These are phyloP conservation scores for Fusarium cicatricum DNA, from an alignment of 2,329 filamentous ascomycete genomes.

Conservation along the genomic window DNA sequence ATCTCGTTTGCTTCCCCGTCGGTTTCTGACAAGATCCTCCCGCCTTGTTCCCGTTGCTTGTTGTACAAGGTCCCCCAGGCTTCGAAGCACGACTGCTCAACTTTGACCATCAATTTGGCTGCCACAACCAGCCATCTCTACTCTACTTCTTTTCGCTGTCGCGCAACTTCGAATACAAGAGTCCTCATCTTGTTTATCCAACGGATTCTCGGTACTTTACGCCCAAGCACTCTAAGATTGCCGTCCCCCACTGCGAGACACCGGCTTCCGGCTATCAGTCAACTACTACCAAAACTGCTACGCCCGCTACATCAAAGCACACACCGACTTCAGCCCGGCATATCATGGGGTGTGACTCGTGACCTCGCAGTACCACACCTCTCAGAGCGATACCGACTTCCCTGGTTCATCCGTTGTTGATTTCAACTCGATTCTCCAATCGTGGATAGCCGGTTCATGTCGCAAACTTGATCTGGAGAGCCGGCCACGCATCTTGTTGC, in stretches of 20 bases:
- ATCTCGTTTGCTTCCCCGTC: slow-evolving; percentile 9
- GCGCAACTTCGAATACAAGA: slow-evolving; percentile 14
- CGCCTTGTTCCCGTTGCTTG: slow-evolving; percentile 27
- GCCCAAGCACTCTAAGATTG: slow-evolving; percentile 10
- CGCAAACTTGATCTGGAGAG: slow-evolving; percentile 1
- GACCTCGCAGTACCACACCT: slow-evolving; percentile 33
- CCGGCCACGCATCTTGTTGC: slow-evolving; percentile 5
- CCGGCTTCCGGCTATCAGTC: slow-evolving; percentile 36
- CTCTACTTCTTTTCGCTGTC: slow-evolving; percentile 27
- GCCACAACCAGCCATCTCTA: slow-evolving; percentile 14
- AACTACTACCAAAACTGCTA: slow-evolving; percentile 35
- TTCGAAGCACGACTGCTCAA: slow-evolving; percentile 21
- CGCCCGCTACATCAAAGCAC: slow-evolving; percentile 31
- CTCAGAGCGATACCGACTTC: slow-evolving; percentile 22
- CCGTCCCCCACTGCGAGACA: slow-evolving; percentile 14
- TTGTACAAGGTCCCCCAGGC: slow-evolving; percentile 19
- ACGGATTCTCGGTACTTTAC: slow-evolving; percentile 11
- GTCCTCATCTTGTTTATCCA: slow-evolving; percentile 8
- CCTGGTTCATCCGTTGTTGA: slow-evolving; percentile 7
- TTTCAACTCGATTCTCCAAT: slow-evolving; percentile 3
- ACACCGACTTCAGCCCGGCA: slow-evolving; percentile 36
- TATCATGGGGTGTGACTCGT: slow-evolving; percentile 41
- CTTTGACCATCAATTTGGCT: slow-evolving; percentile 13
- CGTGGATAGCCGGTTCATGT: neutral
- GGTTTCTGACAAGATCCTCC: slow-evolving; percentile 23